Conservation (phyloP, 352 stramenopile genomes). For the Hyphochytrium catenoides region DNA sequence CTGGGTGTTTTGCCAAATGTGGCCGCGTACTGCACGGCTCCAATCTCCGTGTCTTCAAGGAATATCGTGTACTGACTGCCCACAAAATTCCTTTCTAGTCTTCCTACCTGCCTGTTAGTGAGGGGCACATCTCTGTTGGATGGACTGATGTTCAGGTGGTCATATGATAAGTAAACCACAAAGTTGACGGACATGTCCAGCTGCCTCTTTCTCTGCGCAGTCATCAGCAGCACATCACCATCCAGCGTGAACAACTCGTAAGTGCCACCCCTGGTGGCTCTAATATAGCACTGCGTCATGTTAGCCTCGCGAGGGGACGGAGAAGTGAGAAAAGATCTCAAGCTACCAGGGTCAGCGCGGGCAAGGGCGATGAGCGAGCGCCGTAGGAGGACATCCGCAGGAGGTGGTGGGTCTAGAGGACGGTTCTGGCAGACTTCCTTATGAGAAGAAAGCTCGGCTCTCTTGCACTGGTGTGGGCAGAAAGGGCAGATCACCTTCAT, state of each 20-base stretch:
- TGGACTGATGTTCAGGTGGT: conserved; percentile 20
- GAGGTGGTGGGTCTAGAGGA: conserved; percentile 35
- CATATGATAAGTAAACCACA: conserved; percentile 31
- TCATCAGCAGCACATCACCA: conserved; percentile 39
- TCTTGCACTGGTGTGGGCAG: conserved; percentile 40
- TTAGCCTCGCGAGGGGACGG: conserved; percentile 27
- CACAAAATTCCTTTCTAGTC: conserved; percentile 66
- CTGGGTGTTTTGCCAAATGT: conserved; percentile 58
- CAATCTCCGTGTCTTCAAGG: conserved; percentile 26
- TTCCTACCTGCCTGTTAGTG: conserved; percentile 21
- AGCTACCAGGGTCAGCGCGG: conserved; percentile 21
- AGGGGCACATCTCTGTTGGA: conserved; percentile 9
- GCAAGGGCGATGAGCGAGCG: conserved; percentile 26
- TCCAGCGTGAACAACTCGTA: conserved; percentile 62
- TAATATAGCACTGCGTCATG: conserved; percentile 65
- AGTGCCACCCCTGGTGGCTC: conserved; percentile 39
- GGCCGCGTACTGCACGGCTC: conserved; percentile 50
- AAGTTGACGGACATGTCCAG: conserved; percentile 67
- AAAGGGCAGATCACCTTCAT: conserved; percentile 42
- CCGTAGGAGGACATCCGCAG: conserved; percentile 32
- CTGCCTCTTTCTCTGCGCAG: conserved; percentile 39
- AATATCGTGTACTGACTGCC: conserved; percentile 60
- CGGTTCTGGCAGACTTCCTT: conserved; percentile 31
- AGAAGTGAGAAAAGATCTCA: conserved; percentile 27
- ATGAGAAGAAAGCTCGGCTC: conserved; percentile 30